Conservation (phyloP, 148 eudicot genomes). For the Vaccinium myrtillus region DNA sequence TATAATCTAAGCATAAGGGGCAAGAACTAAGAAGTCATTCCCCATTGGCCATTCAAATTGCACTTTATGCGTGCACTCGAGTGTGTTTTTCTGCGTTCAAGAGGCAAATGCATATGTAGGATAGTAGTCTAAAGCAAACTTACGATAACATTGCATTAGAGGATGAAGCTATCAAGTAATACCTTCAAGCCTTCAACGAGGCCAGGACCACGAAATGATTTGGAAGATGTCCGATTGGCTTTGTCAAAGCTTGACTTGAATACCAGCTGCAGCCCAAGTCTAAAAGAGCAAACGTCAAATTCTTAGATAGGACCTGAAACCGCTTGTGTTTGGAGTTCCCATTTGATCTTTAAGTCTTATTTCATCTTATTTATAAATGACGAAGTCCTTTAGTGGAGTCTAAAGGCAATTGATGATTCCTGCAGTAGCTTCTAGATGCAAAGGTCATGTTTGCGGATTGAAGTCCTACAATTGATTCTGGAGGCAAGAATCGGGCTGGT, state of each 20-base stretch:
- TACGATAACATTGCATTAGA: background rate
- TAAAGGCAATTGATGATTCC: background rate
- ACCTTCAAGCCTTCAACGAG: slow-evolving; percentile 78
- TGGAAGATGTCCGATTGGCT: slow-evolving; percentile 92
- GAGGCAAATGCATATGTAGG: background rate
- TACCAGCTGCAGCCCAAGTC: slow-evolving; percentile 70
- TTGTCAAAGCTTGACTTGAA: slow-evolving; percentile 97
- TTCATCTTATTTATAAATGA: background rate
- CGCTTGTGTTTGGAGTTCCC: background rate
- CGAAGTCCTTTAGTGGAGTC: background rate
- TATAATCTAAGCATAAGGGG: background rate
- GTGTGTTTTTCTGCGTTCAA: background rate
- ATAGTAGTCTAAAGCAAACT: background rate
- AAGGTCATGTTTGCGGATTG: background rate
- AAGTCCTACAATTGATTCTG: background rate
- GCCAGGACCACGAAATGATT: slow-evolving; percentile 97
- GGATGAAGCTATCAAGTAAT: background rate
- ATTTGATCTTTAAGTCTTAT: background rate
- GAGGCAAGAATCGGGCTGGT: background rate
- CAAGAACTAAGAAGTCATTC: background rate
- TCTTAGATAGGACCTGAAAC: background rate
- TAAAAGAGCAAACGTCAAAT: slow-evolving; percentile 17
- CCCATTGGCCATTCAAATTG: slow-evolving; percentile 4
- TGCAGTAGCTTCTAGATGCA: background rate
- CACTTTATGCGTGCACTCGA: background rate